Evolutionary conservation across 768 basidiomycete species (phyloP).

Genomic region (Termitomyces sp.): DNA sequence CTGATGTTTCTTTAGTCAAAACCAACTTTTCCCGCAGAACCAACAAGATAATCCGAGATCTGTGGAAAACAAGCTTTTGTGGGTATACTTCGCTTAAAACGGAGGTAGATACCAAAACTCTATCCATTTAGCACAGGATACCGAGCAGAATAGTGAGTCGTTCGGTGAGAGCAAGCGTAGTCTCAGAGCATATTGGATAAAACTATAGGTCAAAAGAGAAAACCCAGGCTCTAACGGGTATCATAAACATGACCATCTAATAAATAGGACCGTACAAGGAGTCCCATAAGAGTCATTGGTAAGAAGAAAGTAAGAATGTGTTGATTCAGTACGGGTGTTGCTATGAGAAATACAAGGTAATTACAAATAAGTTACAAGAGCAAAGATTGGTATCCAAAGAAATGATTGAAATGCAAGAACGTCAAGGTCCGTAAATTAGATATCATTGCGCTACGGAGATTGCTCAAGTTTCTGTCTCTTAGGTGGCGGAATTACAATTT

Average conservation of each 20-base stretch:
- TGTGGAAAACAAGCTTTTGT: too few relatives aligned
- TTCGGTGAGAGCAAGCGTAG: too few relatives aligned
- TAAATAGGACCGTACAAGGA: neutral
- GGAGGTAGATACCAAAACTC: too few relatives aligned
- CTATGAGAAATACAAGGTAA: neutral
- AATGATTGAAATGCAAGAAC: neutral
- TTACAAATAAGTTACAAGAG: neutral
- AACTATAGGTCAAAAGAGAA: too few relatives aligned
- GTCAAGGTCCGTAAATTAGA: neutral
- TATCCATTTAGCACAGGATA: too few relatives aligned
- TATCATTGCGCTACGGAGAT: neutral
- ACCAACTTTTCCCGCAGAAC: too few relatives aligned
- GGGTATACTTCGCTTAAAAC: too few relatives aligned
- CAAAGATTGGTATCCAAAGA: neutral
- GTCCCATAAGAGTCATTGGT: neutral
- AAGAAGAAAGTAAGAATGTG: too few relatives aligned
- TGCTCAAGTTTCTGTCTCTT: neutral
- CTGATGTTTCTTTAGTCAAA: too few relatives aligned
- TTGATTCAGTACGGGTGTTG: neutral
- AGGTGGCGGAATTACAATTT: neutral
- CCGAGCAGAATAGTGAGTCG: too few relatives aligned
- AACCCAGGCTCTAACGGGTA: neutral
- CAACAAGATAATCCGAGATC: too few relatives aligned
- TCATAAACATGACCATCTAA: neutral
- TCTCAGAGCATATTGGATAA: too few relatives aligned